phyloP scores from a whole-genome alignment of 2,329 filamentous ascomycete species.

The Macroventuria anomochaeta region DNA sequence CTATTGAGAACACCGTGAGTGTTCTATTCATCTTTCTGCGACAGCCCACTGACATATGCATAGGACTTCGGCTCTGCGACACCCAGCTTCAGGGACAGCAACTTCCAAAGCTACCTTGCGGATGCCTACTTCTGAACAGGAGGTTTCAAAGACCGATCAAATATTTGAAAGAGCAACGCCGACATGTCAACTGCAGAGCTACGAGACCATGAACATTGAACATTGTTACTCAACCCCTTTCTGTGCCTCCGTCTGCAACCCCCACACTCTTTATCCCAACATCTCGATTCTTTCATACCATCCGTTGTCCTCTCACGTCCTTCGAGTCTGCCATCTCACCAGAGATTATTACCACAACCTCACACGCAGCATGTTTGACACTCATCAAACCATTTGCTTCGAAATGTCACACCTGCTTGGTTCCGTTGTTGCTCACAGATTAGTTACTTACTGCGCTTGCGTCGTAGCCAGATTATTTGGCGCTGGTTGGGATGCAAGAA shows the following conservation, averaged over 20 bases:
- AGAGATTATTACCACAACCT: no score
- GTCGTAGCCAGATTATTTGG: background rate
- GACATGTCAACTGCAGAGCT: no score
- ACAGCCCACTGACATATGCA: background rate
- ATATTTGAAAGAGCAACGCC: no score
- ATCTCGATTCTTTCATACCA: background rate
- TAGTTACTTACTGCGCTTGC: background rate
- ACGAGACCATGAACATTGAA: background rate
- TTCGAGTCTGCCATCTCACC: no score
- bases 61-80: conserved; percentile 54
- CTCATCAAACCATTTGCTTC: no score
- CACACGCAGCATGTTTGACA: no score
- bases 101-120: conserved; percentile 56
- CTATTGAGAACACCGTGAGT: conserved; percentile 51
- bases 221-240: background rate
- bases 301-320: no score
- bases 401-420: background rate
- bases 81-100: conserved; percentile 57
- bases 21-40: background rate
- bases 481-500: background rate
- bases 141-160: no score
- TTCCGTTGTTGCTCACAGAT: background rate
- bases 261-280: no score
- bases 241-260: no score
- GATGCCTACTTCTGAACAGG: conserved; percentile 24